phyloP scores from a whole-genome alignment of 2,329 filamentous ascomycete species.

The Phialophora macrospora region DNA sequence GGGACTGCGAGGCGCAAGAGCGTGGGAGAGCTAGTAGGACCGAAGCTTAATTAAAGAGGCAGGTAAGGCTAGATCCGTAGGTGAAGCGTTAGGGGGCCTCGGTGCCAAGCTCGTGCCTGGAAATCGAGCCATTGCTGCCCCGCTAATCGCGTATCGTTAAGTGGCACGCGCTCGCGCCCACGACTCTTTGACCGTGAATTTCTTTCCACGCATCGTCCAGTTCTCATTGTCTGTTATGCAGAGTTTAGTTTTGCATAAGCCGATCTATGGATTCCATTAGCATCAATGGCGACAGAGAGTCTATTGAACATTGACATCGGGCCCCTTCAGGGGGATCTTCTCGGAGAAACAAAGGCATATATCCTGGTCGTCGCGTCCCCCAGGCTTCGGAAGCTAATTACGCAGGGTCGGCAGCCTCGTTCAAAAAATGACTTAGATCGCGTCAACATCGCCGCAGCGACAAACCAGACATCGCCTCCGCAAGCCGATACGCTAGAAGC shows the following conservation, averaged over 20 bases:
- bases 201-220: neutral
- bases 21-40: neutral
- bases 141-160: slow-evolving; percentile 9
- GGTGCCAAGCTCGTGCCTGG: neutral
- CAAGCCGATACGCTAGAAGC: slow-evolving; percentile 12
- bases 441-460: slow-evolving; percentile 10
- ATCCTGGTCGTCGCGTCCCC: slow-evolving; percentile 1
- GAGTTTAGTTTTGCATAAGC: neutral
- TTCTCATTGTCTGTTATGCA: slow-evolving; percentile 5
- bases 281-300: slow-evolving; percentile 33
- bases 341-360: slow-evolving; percentile 23
- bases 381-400: slow-evolving; percentile 27
- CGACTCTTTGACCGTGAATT: slow-evolving; percentile 1
- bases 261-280: slow-evolving; percentile 1
- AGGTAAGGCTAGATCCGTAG: neutral
- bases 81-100: neutral
- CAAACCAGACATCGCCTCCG: neutral
- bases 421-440: slow-evolving; percentile 20
- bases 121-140: neutral
- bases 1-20: neutral
- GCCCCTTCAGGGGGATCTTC: slow-evolving; percentile 22
- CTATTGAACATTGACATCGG: slow-evolving; percentile 30
- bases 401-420: slow-evolving; percentile 25
- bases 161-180: neutral
- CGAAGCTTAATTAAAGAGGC: slow-evolving; percentile 1